A percentile compares a stretch with the other conserved stretches of the same genome.
These are phyloP conservation scores for Stellera chamaejasme DNA, from an alignment of 345 rosid genomes.

Conservation along the genomic window DNA sequence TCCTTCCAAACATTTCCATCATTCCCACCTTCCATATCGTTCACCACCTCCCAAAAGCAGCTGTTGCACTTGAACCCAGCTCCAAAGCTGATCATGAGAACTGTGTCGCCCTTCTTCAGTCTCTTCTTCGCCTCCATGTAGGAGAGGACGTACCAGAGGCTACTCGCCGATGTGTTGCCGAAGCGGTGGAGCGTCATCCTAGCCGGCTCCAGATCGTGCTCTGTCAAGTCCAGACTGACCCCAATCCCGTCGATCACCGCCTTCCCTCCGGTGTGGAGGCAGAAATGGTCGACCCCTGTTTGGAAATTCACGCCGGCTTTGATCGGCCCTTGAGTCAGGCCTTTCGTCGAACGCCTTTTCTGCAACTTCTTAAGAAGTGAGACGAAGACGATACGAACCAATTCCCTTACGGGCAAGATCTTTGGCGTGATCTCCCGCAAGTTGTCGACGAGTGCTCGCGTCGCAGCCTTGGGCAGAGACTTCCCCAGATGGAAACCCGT, in stretches of 20 bases:
- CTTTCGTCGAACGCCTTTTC: conserved; percentile 2
- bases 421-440: conserved; percentile 57
- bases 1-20: conserved; percentile 48
- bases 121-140: conserved; percentile 92
- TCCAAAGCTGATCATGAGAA: conserved; percentile 70
- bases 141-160: conserved; percentile 87
- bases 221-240: conserved; percentile 45
- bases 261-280: conserved; percentile 87
- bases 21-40: conserved; percentile 33
- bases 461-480: conserved; percentile 66
- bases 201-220: conserved; percentile 80
- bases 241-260: conserved; percentile 91
- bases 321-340: conserved; percentile 7
- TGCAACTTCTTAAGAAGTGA: conserved; percentile 28
- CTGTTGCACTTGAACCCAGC: conserved; percentile 86
- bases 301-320: conserved; percentile 58
- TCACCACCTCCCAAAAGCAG: conserved; percentile 66
- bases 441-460: conserved; percentile 69
- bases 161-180: conserved; percentile 91
- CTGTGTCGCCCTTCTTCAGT: conserved; percentile 64
- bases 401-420: conserved; percentile 71
- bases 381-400: conserved; percentile 36
- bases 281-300: conserved; percentile 83
- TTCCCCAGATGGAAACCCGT: conserved; percentile 67
- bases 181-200: conserved; percentile 90